These are phyloP conservation scores for Populus tremula DNA, from an alignment of 345 rosid species.

Conservation along the genomic window DNA sequence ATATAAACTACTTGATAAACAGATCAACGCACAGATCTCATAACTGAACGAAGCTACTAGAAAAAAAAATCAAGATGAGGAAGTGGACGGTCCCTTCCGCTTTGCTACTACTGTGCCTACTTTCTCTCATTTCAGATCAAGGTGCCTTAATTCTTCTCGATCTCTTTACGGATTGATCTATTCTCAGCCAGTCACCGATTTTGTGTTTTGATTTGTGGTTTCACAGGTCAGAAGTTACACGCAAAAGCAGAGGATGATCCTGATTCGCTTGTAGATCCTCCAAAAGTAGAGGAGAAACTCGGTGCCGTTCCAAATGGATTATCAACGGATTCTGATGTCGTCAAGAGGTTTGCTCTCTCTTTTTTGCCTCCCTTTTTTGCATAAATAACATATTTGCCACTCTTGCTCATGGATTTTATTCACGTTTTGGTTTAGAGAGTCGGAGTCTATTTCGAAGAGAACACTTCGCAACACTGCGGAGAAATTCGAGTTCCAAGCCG, in stretches of 20 bases:
- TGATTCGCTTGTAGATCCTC: constrained; percentile 64
- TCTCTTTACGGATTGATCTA: not conserved
- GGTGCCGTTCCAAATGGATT: constrained; percentile 86
- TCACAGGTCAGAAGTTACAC: constrained; percentile 65
- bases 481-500: constrained; percentile 98
- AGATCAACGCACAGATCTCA: not conserved
- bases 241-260: constrained; percentile 76
- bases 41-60: constrained; percentile 24
- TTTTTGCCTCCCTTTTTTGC: not conserved
- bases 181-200: not conserved
- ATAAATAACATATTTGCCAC: not conserved
- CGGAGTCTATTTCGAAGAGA: constrained; percentile 89
- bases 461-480: constrained; percentile 78
- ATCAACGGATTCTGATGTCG: constrained; percentile 96
- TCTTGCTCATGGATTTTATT: not conserved
- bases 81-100: constrained; percentile 88
- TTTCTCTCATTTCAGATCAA: constrained; percentile 78
- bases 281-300: constrained; percentile 86
- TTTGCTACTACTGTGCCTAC: constrained; percentile 60
- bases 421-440: constrained; percentile 50
- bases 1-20: not conserved
- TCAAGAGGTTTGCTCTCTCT: constrained; percentile 49
- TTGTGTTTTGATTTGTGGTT: constrained; percentile 22
- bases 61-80: constrained; percentile 47
- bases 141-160: constrained; percentile 32